Evolutionary conservation across 192 early-diverging fungal genomes (phyloP).

Genomic region (Coemansia sp.): DNA sequence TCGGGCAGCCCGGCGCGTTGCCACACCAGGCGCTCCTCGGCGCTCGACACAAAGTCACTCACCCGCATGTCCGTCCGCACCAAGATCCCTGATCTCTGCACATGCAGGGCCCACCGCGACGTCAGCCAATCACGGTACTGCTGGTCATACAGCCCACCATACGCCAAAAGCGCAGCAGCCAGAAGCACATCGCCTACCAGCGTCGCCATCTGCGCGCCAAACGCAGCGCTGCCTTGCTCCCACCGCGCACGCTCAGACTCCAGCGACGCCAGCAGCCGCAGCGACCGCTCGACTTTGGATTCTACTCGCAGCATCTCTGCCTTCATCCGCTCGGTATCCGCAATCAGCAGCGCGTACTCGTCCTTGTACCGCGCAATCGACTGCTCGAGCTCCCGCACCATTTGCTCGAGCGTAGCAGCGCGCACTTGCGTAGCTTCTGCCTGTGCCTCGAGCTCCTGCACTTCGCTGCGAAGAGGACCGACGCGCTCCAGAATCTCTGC

Average conservation of each 20-base stretch:
- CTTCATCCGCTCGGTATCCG: slow-evolving; percentile 87
- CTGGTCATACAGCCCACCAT: slow-evolving; percentile 98
- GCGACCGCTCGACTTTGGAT: slow-evolving; percentile 87
- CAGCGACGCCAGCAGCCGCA: slow-evolving; percentile 82
- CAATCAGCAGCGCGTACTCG: slow-evolving; percentile 96
- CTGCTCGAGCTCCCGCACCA: slow-evolving; percentile 80
- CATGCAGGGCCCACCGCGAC: slow-evolving; percentile 74
- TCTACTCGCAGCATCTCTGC: slow-evolving; percentile 91
- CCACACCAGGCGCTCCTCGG: slow-evolving; percentile 92
- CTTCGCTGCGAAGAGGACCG: slow-evolving; percentile 93
- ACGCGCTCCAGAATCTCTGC: slow-evolving; percentile 91
- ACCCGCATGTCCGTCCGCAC: slow-evolving; percentile 75
- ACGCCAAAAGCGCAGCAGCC: slow-evolving; percentile 91
- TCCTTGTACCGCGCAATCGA: slow-evolving; percentile 93
- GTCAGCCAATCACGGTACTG: slow-evolving; percentile 83
- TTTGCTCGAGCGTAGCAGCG: slow-evolving; percentile 71
- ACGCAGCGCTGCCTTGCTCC: slow-evolving; percentile 84
- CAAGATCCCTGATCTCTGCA: slow-evolving; percentile 41
- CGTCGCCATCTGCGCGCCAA: slow-evolving; percentile 95
- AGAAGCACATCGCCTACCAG: slow-evolving; percentile 96
- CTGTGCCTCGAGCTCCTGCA: slow-evolving; percentile 73
- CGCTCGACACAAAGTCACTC: slow-evolving; percentile 85
- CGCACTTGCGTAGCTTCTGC: slow-evolving; percentile 72
- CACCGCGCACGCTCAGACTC: slow-evolving; percentile 92
- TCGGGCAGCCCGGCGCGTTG: slow-evolving; percentile 82